phyloP scores from a whole-genome alignment of 768 basidiomycete species.

The Mycena galopus region DNA sequence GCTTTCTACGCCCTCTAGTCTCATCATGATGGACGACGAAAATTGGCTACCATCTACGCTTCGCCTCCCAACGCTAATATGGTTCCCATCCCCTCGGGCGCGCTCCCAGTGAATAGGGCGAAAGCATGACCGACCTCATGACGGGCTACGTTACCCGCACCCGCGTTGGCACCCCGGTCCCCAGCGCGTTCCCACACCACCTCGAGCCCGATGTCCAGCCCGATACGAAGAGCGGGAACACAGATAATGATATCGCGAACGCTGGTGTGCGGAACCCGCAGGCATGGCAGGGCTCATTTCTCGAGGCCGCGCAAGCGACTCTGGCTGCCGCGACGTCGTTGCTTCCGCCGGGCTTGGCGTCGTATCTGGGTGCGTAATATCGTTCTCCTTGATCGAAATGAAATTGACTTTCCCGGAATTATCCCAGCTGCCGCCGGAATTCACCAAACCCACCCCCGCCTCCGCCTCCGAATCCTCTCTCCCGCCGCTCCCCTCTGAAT shows the following conservation, averaged over 20 bases:
- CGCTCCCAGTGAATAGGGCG: conserved; percentile 28
- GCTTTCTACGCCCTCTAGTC: too few species aligned
- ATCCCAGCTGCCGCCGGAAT: not conserved
- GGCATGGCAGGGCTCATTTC: not conserved
- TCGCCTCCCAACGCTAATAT: conserved; percentile 2
- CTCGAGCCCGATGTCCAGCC: not conserved
- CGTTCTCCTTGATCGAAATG: not conserved
- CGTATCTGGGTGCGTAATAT: conserved; percentile 16
- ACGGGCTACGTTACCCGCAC: conserved; percentile 16
- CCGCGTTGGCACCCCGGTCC: conserved; percentile 8
- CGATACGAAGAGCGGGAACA: too few species aligned
- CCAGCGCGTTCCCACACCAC: not conserved
- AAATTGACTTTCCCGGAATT: not conserved
- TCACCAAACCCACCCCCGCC: not conserved
- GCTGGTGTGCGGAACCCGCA: too few species aligned
- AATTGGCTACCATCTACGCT: not conserved
- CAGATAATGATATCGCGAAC: too few species aligned
- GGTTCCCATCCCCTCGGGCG: conserved; percentile 29
- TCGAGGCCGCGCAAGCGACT: not conserved
- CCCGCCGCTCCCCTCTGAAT: not conserved
- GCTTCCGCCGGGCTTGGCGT: conserved; percentile 1
- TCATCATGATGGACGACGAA: too few species aligned
- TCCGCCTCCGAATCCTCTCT: not conserved
- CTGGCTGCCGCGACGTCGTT: not conserved
- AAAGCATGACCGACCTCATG: conserved; percentile 1